These are phyloP conservation scores for Stygiomarasmius scandens DNA, from an alignment of 1,284 basidiomycete genomes.

Conservation along the genomic window DNA sequence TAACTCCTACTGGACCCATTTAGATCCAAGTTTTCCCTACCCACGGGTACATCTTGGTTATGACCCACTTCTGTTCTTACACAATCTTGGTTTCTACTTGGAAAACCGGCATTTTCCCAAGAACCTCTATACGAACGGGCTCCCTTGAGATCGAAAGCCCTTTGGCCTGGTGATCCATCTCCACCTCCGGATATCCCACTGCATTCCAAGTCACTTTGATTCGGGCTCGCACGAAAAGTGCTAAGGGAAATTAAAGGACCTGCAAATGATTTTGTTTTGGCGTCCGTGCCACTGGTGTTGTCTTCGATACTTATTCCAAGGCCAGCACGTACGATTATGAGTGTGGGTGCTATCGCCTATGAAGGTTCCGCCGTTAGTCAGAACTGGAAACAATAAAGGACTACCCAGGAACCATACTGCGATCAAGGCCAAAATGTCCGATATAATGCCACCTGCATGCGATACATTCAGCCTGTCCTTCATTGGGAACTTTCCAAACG, in stretches of 20 bases:
- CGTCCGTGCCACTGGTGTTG: background rate
- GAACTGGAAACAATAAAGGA: background rate
- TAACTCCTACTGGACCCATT: too few species aligned
- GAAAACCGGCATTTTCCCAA: too few species aligned
- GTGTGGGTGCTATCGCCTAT: background rate
- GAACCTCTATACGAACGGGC: too few species aligned
- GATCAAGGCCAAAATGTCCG: background rate
- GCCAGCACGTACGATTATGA: background rate
- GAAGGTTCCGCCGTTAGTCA: too few species aligned
- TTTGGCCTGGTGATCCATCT: background rate
- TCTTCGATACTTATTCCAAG: background rate
- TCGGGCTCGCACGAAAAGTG: background rate
- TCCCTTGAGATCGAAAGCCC: too few species aligned
- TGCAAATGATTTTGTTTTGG: background rate
- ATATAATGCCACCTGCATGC: background rate
- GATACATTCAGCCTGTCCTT: background rate
- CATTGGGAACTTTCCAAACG: background rate
- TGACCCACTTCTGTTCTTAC: too few species aligned
- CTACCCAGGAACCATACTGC: background rate
- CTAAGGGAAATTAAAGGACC: background rate
- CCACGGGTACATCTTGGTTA: too few species aligned
- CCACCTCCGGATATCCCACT: background rate
- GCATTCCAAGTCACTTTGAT: too few species aligned
- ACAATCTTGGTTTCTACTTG: too few species aligned
- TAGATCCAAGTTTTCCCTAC: too few species aligned